Evolutionary conservation across 1,284 basidiomycete species (phyloP).

Genomic region (Cutaneotrichosporon sp.): DNA sequence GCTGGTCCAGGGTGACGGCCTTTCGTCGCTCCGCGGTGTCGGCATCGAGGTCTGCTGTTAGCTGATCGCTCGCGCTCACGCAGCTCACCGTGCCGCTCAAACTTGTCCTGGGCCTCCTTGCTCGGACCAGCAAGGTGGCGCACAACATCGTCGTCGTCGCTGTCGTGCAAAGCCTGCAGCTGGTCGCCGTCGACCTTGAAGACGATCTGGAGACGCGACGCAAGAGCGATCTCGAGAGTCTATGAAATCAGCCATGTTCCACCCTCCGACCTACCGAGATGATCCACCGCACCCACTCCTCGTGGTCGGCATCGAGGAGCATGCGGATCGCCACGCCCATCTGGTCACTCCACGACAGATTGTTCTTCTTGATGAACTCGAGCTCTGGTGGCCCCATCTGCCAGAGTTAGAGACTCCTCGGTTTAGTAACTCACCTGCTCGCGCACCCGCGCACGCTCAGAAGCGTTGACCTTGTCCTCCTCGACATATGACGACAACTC

Average conservation of each 20-base stretch:
- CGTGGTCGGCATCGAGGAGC: constrained; percentile 67
- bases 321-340: constrained; percentile 79
- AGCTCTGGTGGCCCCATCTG: constrained; percentile 63
- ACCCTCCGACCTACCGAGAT: constrained; percentile 63
- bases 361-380: constrained; percentile 77
- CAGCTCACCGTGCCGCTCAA: constrained; percentile 71
- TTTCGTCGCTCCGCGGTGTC: constrained; percentile 68
- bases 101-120: constrained; percentile 67
- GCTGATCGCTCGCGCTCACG: too few species aligned
- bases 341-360: constrained; percentile 75
- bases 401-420: constrained; percentile 1
- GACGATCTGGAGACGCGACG: constrained; percentile 68
- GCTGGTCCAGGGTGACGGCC: constrained; percentile 73
- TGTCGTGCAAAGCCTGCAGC: constrained; percentile 47
- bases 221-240: constrained; percentile 69
- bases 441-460: constrained; percentile 48
- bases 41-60: constrained; percentile 67
- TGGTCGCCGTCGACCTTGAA: constrained; percentile 64
- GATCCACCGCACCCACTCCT: constrained; percentile 72
- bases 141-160: constrained; percentile 52
- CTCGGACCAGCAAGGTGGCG: constrained; percentile 60
- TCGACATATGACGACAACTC: constrained; percentile 68
- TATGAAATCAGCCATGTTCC: constrained; percentile 41
- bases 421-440: constrained; percentile 51
- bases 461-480: constrained; percentile 56